phyloP scores from a whole-genome alignment of 441 rosid species.

The Theobroma grandiflorum region DNA sequence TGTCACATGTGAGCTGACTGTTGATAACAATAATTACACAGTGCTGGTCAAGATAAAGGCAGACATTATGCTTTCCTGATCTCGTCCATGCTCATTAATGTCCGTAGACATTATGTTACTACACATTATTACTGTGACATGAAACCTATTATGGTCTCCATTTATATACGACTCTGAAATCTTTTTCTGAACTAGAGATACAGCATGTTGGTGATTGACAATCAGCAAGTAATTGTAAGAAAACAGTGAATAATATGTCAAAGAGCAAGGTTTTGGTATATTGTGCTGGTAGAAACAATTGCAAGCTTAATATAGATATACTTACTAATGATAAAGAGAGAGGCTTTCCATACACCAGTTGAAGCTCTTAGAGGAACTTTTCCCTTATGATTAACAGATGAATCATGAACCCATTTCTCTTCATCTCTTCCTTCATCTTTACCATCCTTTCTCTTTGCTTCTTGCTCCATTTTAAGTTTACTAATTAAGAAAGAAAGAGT shows the following conservation, averaged over 20 bases:
- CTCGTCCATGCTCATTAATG: not conserved
- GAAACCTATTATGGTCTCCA: not conserved
- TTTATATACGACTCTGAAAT: not conserved
- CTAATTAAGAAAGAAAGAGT: not conserved
- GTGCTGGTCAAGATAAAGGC: not conserved
- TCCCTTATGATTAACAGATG: constrained; percentile 43
- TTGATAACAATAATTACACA: not conserved
- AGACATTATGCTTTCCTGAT: not conserved
- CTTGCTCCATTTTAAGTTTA: constrained; percentile 14
- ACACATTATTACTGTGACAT: not conserved
- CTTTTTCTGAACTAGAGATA: not conserved
- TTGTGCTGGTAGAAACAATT: not conserved
- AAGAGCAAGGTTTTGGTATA: not conserved
- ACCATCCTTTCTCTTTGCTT: not conserved
- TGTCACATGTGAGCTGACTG: constrained; percentile 19
- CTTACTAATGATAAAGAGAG: constrained; percentile 49
- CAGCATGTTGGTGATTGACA: not conserved
- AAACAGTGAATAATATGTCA: not conserved
- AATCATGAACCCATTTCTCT: constrained; percentile 42
- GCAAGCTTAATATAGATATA: not conserved
- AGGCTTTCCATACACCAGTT: constrained; percentile 51
- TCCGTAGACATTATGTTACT: not conserved
- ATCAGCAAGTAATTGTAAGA: not conserved
- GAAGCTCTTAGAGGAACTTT: constrained; percentile 45
- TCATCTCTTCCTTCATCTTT: constrained; percentile 26